Conservation (phyloP, 2,329 filamentous ascomycete species). For the Zymoseptoria tritici region DNA sequence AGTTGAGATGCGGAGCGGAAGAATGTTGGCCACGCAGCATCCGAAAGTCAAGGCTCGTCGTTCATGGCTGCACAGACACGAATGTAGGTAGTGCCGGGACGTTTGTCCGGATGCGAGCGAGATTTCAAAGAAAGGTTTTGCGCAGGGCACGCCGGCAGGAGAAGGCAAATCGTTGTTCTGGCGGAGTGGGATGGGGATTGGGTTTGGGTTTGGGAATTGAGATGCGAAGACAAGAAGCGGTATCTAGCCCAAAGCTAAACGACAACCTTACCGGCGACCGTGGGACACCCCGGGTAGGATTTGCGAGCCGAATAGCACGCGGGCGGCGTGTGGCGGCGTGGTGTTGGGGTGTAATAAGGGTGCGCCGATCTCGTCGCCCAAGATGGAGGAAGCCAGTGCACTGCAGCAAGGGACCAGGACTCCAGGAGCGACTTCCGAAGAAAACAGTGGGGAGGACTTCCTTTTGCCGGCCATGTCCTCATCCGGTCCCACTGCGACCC, state of each 20-base stretch:
- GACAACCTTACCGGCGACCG: not conserved
- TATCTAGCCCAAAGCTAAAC: not conserved
- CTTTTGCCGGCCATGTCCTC: not conserved
- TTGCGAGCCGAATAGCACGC: not conserved
- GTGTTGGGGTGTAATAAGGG: not conserved
- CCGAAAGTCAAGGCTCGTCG: not conserved
- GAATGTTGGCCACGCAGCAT: not conserved
- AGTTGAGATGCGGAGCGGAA: not conserved
- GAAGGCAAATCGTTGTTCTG: not conserved
- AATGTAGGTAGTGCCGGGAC: not conserved
- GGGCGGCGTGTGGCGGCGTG: not conserved
- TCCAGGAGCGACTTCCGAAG: not conserved
- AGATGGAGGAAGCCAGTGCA: not conserved
- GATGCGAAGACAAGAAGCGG: not conserved
- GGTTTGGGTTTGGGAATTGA: not conserved
- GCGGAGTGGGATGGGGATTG: not conserved
- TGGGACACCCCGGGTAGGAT: not conserved
- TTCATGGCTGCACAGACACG: not conserved
- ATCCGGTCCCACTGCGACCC: not conserved
- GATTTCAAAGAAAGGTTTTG: not conserved
- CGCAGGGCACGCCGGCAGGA: not conserved
- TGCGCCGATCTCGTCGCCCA: not conserved
- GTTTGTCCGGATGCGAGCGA: not conserved
- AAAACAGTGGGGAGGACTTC: not conserved
- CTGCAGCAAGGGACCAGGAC: not conserved